Evolutionary conservation across 169 alveolate genomes (phyloP).

Genomic region (Eimeria zaria): DNA sequence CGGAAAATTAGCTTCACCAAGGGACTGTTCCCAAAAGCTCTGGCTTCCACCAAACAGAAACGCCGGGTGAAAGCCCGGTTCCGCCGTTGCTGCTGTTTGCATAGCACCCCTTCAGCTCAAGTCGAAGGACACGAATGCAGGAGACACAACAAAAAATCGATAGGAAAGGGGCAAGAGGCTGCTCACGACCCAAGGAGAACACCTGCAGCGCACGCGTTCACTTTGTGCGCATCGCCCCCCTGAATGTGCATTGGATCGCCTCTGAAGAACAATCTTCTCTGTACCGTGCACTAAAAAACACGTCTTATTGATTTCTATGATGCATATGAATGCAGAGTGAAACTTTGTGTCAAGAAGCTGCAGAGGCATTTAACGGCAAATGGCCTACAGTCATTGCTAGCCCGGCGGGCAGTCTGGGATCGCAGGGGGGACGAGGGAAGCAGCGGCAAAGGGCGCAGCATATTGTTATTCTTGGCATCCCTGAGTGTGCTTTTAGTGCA

Average conservation of each 20-base stretch:
- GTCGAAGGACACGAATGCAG: background rate
- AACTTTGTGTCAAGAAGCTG: background rate
- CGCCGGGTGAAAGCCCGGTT: background rate
- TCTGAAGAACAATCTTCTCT: background rate
- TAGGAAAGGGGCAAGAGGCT: background rate
- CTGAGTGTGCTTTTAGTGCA: background rate
- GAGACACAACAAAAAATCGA: background rate
- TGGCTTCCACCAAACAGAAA: background rate
- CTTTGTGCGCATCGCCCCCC: background rate
- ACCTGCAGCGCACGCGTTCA: background rate
- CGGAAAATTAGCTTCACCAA: background rate
- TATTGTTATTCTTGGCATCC: too few relatives aligned
- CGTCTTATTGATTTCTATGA: background rate
- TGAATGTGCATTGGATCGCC: background rate
- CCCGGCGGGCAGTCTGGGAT: slow-evolving; percentile 3
- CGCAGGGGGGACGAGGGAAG: background rate
- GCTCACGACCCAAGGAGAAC: background rate
- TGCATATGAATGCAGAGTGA: background rate
- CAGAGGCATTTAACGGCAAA: background rate
- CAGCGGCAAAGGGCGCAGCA: background rate
- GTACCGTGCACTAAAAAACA: too few relatives aligned
- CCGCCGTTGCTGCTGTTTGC: background rate
- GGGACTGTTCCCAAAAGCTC: background rate
- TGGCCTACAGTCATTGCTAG: background rate
- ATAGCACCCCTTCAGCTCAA: background rate